phyloP scores from a whole-genome alignment of 768 basidiomycete genomes.

The Collybia sordida region DNA sequence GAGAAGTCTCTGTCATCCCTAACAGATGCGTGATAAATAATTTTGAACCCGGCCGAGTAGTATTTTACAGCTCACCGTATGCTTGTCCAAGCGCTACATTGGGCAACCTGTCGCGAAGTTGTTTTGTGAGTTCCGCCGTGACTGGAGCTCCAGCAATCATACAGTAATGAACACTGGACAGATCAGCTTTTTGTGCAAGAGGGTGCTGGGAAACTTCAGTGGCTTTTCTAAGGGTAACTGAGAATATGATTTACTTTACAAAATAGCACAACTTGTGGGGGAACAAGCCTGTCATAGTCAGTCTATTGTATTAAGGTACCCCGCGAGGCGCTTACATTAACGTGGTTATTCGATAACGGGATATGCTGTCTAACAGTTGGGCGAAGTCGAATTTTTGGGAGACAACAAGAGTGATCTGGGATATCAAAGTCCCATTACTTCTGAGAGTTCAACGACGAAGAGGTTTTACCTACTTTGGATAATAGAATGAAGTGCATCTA shows the following conservation, averaged over 20 bases:
- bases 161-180: conserved; percentile 36
- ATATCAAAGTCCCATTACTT: not conserved
- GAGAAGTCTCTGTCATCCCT: conserved; percentile 71
- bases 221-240: too few species aligned
- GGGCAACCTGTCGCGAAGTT: conserved; percentile 50
- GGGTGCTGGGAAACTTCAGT: too few species aligned
- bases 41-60: not conserved
- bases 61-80: conserved; percentile 38
- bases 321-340: not conserved
- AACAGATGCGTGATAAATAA: not conserved
- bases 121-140: conserved; percentile 49
- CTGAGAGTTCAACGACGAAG: conserved; percentile 13
- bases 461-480: conserved; percentile 11
- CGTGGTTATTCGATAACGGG: conserved; percentile 51
- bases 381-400: conserved; percentile 62
- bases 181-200: too few species aligned
- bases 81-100: conserved; percentile 56
- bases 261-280: conserved; percentile 21
- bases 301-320: conserved; percentile 38
- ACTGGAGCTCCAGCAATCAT: conserved; percentile 61
- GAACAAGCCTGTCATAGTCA: conserved; percentile 46
- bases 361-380: conserved; percentile 61
- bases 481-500: conserved; percentile 42
- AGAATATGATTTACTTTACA: too few species aligned
- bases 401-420: conserved; percentile 53